phyloP scores from a whole-genome alignment of 768 basidiomycete genomes.

The Neoboletus subvelutipes region DNA sequence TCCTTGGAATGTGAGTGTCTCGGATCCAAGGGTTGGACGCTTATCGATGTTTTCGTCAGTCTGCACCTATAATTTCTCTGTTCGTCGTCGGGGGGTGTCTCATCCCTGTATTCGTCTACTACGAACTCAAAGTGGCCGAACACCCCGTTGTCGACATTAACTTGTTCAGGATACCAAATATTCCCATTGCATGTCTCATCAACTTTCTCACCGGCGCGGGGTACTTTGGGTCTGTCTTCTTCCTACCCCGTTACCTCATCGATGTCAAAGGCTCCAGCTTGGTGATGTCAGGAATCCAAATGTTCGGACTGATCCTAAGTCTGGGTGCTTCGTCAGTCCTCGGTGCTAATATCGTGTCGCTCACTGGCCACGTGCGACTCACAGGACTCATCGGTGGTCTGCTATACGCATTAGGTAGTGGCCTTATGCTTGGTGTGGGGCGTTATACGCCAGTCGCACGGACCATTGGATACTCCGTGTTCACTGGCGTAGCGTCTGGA shows the following conservation, averaged over 20 bases:
- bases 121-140: slow-evolving; percentile 34
- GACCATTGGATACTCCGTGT: slow-evolving; percentile 32
- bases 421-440: slow-evolving; percentile 34
- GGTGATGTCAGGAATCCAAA: slow-evolving; percentile 35
- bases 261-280: slow-evolving; percentile 35
- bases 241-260: slow-evolving; percentile 40
- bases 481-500: slow-evolving; percentile 33
- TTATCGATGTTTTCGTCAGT: slow-evolving; percentile 20
- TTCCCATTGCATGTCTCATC: slow-evolving; percentile 36
- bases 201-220: slow-evolving; percentile 40
- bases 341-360: slow-evolving; percentile 35
- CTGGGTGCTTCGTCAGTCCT: slow-evolving; percentile 36
- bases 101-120: slow-evolving; percentile 35
- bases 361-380: slow-evolving; percentile 33
- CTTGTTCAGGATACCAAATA: slow-evolving; percentile 35
- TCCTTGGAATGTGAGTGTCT: slow-evolving; percentile 33
- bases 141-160: slow-evolving; percentile 36
- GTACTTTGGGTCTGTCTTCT: slow-evolving; percentile 38
- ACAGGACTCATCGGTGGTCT: slow-evolving; percentile 31
- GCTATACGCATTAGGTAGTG: slow-evolving; percentile 35
- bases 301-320: slow-evolving; percentile 35
- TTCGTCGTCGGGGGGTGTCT: slow-evolving; percentile 32
- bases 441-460: slow-evolving; percentile 27
- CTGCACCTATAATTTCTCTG: slow-evolving; percentile 27
- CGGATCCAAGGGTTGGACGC: not conserved